Percentiles rank a stretch among this genome's conserved stretches.
phyloP scores from a whole-genome alignment of 139 green algal species.

The Marvania coccoides region DNA sequence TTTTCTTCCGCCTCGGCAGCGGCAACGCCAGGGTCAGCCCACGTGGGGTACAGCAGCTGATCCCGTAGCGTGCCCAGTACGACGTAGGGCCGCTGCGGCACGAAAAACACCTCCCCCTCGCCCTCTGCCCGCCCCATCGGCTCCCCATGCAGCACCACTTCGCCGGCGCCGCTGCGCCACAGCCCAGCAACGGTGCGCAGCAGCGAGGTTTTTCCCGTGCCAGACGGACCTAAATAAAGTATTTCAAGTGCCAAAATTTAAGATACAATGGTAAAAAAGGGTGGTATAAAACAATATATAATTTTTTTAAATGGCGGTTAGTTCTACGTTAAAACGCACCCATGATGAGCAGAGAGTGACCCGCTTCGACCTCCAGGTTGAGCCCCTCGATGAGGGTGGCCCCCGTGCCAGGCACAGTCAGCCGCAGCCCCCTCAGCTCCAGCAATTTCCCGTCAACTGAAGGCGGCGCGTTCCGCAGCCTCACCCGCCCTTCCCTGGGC shows the following conservation, averaged over 20 bases:
- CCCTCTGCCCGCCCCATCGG: slow-evolving; percentile 24
- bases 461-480: not conserved
- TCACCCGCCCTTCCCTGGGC: not conserved
- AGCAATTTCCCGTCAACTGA: slow-evolving; percentile 49
- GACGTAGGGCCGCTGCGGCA: slow-evolving; percentile 95
- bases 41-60: slow-evolving; percentile 85
- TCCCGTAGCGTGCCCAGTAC: slow-evolving; percentile 85
- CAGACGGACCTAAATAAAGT: no score
- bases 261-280: no score
- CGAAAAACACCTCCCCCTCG: slow-evolving; percentile 55
- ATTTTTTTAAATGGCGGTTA: no score
- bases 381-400: slow-evolving; percentile 15
- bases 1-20: not conserved
- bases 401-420: slow-evolving; percentile 33
- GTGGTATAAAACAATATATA: no score
- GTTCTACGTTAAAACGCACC: no score
- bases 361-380: slow-evolving; percentile 29
- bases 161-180: slow-evolving; percentile 65
- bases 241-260: no score
- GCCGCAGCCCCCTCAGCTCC: slow-evolving; percentile 46
- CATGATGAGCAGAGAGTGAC: slow-evolving; percentile 78
- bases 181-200: slow-evolving; percentile 87
- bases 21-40: slow-evolving; percentile 6
- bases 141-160: slow-evolving; percentile 39
- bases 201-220: slow-evolving; percentile 86